These are phyloP conservation scores for Claviceps sp. DNA, from an alignment of 2,329 filamentous ascomycete genomes.

Conservation along the genomic window DNA sequence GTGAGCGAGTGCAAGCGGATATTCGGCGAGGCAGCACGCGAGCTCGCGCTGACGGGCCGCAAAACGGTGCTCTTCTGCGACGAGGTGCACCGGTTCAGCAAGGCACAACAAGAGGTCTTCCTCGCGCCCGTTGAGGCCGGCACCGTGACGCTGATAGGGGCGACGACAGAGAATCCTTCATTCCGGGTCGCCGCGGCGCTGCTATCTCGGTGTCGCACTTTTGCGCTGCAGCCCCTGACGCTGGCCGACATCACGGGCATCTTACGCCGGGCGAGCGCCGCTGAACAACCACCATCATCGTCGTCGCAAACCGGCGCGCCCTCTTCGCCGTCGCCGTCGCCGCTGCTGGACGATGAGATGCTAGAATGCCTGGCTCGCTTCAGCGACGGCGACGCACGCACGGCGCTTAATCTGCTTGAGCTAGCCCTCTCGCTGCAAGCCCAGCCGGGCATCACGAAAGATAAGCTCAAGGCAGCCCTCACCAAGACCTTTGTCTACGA, in stretches of 20 bases:
- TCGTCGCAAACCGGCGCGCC: constrained; percentile 11
- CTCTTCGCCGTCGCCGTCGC: constrained; percentile 26
- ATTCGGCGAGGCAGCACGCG: constrained; percentile 71
- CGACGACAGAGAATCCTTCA: constrained; percentile 92
- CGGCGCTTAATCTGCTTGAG: constrained; percentile 83
- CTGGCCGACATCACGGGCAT: constrained; percentile 62
- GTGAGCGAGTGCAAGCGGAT: constrained; percentile 88
- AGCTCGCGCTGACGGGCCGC: constrained; percentile 66
- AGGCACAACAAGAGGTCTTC: constrained; percentile 90
- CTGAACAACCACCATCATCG: constrained; percentile 27
- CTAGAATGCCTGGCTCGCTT: constrained; percentile 73
- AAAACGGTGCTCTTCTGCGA: constrained; percentile 97
- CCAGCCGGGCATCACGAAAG: constrained; percentile 52
- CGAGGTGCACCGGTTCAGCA: constrained; percentile 87
- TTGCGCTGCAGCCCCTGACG: constrained; percentile 66
- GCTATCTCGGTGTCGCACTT: constrained; percentile 79
- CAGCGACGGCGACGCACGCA: constrained; percentile 84
- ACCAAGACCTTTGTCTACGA: constrained; percentile 94
- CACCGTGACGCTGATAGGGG: constrained; percentile 81
- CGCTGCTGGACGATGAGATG: constrained; percentile 63
- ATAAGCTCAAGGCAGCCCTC: constrained; percentile 65
- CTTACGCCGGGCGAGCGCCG: constrained; percentile 56
- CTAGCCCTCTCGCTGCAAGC: constrained; percentile 60
- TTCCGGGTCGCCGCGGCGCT: constrained; percentile 86
- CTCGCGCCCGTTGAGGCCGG: constrained; percentile 84